These are phyloP conservation scores for Geotrichum bryndzae DNA, from an alignment of 1,139 yeast species.

Conservation along the genomic window DNA sequence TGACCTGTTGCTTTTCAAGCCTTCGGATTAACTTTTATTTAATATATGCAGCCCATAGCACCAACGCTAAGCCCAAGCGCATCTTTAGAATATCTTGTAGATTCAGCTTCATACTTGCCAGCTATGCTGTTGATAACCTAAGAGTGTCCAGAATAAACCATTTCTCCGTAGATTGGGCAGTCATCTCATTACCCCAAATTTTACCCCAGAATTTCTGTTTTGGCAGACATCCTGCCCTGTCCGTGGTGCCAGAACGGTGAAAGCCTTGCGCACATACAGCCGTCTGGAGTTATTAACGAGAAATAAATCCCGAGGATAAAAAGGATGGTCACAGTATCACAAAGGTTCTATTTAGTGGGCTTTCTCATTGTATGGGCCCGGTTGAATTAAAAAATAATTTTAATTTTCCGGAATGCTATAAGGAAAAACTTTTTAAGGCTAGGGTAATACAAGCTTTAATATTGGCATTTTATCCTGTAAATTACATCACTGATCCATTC, in stretches of 20 bases:
- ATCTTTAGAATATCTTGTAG: background rate
- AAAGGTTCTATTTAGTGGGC: background rate
- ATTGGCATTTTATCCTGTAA: too few relatives aligned
- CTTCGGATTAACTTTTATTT: background rate
- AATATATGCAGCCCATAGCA: background rate
- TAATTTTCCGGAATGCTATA: background rate
- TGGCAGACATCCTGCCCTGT: background rate
- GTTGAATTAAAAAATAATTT: background rate
- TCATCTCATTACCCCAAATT: background rate
- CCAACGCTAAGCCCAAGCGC: background rate
- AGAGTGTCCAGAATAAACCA: background rate
- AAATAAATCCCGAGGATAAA: background rate
- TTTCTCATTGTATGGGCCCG: background rate
- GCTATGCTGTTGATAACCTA: background rate
- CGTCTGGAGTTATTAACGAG: background rate
- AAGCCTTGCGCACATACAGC: background rate
- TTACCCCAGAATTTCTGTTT: background rate
- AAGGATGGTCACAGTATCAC: background rate
- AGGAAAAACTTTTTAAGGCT: background rate
- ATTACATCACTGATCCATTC: too few relatives aligned
- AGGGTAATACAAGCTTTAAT: too few relatives aligned
- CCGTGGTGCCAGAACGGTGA: background rate
- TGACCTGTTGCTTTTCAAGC: background rate
- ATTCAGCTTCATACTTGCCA: background rate
- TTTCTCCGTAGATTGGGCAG: background rate